Percentiles rank a stretch among this genome's conserved stretches.
Evolutionary conservation across 768 basidiomycete species (phyloP).

Genomic region (Rhodosporidiobolus sp.): DNA sequence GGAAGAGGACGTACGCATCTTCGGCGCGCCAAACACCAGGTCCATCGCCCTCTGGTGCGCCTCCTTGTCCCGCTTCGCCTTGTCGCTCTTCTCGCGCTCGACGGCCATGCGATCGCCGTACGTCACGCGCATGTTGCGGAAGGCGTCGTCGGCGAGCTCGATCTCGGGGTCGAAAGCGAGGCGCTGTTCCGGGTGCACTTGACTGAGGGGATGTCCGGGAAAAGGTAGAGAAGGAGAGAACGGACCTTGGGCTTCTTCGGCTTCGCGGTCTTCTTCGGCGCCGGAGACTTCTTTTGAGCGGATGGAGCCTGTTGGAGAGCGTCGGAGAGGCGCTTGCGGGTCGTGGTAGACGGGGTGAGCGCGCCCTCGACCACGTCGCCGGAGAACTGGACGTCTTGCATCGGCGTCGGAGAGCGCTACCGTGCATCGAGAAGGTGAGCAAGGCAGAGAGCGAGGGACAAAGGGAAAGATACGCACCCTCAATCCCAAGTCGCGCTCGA

Average conservation of each 20-base stretch:
- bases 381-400: neutral
- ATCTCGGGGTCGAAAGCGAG: constrained; percentile 20
- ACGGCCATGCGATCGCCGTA: constrained; percentile 25
- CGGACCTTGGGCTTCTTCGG: constrained; percentile 23
- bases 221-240: too few species aligned
- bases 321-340: constrained; percentile 24
- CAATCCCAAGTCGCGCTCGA: neutral
- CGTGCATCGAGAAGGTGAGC: neutral
- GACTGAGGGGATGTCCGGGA: neutral
- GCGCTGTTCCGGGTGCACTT: neutral
- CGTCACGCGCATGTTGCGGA: constrained; percentile 7
- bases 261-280: neutral
- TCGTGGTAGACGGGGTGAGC: constrained; percentile 13
- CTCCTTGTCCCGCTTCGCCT: constrained; percentile 5
- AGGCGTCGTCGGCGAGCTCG: constrained; percentile 11
- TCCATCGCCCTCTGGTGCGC: constrained; percentile 22
- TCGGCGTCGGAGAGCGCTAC: constrained; percentile 1
- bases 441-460: neutral
- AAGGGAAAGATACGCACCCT: neutral
- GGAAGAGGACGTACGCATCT: constrained; percentile 7
- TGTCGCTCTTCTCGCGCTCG: constrained; percentile 17
- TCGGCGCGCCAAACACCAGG: constrained; percentile 23
- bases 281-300: neutral
- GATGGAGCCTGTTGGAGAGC: constrained; percentile 7
- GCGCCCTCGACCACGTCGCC: neutral